These are phyloP conservation scores for Fusarium sp. DNA, from an alignment of 2,329 filamentous ascomycete species.

Conservation along the genomic window DNA sequence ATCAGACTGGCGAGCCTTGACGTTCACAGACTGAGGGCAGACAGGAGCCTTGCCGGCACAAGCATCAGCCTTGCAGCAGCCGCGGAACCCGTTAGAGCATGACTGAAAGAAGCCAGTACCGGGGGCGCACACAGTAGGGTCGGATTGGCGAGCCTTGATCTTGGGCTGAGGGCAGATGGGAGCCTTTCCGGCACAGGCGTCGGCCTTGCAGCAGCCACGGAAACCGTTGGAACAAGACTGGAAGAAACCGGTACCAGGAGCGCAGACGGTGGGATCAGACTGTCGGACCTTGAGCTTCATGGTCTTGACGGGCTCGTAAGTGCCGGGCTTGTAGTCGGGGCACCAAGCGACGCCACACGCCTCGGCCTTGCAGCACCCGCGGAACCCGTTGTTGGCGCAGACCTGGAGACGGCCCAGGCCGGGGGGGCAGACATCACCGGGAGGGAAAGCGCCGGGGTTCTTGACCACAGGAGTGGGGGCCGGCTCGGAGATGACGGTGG, in stretches of 20 bases:
- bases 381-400: conserved; percentile 22
- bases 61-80: conserved; percentile 30
- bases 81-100: conserved; percentile 20
- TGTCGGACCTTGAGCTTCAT: conserved; percentile 6
- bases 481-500: not conserved
- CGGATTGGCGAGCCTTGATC: not conserved
- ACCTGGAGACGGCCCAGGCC: conserved; percentile 11
- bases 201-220: not conserved
- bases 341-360: conserved; percentile 24
- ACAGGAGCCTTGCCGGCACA: not conserved
- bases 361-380: conserved; percentile 29
- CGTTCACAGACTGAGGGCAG: not conserved
- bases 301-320: conserved; percentile 23
- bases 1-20: not conserved
- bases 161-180: not conserved
- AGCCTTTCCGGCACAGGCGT: not conserved
- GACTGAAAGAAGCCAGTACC: conserved; percentile 14
- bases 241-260: not conserved
- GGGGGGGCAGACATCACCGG: conserved; percentile 14
- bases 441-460: not conserved
- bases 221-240: not conserved
- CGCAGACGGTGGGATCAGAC: not conserved
- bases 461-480: not conserved
- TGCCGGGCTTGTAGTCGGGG: conserved; percentile 30
- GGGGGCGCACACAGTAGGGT: conserved; percentile 10